A percentile compares a stretch with the other conserved stretches of the same genome.
phyloP scores from a whole-genome alignment of 345 rosid species.

The Eucalyptus microcorys region DNA sequence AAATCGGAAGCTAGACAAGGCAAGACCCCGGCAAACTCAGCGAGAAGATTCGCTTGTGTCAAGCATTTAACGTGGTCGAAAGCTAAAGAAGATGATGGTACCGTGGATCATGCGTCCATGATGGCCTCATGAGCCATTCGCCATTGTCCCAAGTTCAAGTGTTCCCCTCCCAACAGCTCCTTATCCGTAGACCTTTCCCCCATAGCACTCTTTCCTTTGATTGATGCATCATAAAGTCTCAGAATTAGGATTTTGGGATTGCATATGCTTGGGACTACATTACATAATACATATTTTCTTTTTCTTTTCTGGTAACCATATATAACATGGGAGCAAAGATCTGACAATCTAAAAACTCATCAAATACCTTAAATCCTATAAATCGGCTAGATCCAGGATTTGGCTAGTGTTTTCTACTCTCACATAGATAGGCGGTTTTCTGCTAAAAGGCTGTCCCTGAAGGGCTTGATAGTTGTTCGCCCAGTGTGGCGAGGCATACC shows the following conservation, averaged over 20 bases:
- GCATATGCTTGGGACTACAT: not conserved
- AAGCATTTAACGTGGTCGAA: not conserved
- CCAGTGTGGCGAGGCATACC: no score
- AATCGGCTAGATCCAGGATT: no score
- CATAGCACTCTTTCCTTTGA: not conserved
- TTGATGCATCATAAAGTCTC: not conserved
- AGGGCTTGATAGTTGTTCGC: no score
- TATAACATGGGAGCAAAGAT: not conserved
- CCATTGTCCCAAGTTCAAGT: not conserved
- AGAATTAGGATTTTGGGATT: not conserved
- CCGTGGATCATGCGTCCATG: not conserved
- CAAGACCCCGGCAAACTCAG: not conserved
- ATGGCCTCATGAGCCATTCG: not conserved
- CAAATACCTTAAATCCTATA: no score
- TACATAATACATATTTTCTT: no score
- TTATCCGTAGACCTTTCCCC: not conserved
- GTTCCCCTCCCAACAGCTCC: not conserved
- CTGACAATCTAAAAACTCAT: no score
- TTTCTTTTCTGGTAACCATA: not conserved
- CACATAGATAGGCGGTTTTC: no score
- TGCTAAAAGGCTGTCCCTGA: no score
- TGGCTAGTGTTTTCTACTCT: not conserved
- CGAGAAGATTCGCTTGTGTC: not conserved
- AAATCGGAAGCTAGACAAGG: not conserved
- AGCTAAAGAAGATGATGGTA: not conserved